Conservation (phyloP, 1,284 basidiomycete species). For the Trichosporon faecale region DNA sequence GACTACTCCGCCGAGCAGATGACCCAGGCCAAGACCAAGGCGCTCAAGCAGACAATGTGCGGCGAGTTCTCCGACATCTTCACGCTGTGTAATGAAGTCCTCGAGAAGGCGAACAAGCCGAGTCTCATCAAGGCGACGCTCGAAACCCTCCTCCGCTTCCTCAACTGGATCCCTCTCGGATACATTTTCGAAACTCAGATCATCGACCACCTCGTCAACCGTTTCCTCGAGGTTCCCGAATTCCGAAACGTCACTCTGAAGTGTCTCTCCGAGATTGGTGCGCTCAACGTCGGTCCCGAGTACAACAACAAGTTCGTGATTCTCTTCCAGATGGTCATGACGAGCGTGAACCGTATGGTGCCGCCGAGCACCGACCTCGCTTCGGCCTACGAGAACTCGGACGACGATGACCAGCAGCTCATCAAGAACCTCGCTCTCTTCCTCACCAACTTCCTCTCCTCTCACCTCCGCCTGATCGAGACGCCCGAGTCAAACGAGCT, state of each 20-base stretch:
- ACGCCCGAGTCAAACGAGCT: conserved; percentile 88
- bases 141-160: conserved; percentile 91
- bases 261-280: conserved; percentile 96
- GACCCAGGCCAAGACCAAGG: conserved; percentile 97
- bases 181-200: conserved; percentile 99
- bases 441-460: conserved; percentile 91
- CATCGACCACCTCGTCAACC: conserved; percentile 89
- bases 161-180: conserved; percentile 99
- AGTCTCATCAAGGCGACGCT: conserved; percentile 93
- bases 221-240: conserved; percentile 96
- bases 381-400: conserved; percentile 83
- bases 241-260: conserved; percentile 98
- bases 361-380: conserved; percentile 82
- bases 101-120: conserved; percentile 96
- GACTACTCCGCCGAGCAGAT: conserved; percentile 99
- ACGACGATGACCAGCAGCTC: conserved; percentile 93
- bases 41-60: conserved; percentile 96
- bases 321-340: conserved; percentile 98
- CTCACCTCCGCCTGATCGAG: conserved; percentile 88
- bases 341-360: conserved; percentile 91
- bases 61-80: conserved; percentile 96
- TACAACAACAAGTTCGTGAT: conserved; percentile 98
- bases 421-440: conserved; percentile 96
- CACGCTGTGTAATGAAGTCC: conserved; percentile 89
- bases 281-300: conserved; percentile 91